Base-by-base conservation (phyloP, 805 yeast genomes). In the Priceomyces haplophilus region DNA sequence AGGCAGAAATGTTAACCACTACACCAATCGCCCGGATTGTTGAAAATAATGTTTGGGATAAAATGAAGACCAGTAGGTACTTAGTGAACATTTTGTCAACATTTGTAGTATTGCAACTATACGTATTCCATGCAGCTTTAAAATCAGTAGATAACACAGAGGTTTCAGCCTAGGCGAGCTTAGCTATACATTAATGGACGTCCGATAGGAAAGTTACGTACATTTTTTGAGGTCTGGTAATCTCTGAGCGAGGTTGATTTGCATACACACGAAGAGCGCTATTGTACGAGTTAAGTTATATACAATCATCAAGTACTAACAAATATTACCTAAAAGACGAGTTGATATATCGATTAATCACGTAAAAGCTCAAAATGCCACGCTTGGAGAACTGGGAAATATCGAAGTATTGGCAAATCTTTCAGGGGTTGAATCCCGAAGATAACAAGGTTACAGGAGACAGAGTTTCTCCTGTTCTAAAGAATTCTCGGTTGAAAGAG, bases 381-480 rank as follows among this genome's bases (percentile, higher is more conserved):
- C 81, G 85, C 48, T 67, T 89, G 47, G 96, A 88, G 62, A 93
- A 89, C 54, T 89, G 96, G 85, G 99, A 93, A 66, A 89, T 90
- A 55, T 85, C 89, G 58, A 91, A 91, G 68, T 93, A 89, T 73
- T 93, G 99, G 99, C 96, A 93, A 65, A 90, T 93, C 37, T 93
- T 93, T 72, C 81, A 84, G 50, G 96, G 97, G 11, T 78, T 93
- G 55, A 79, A 80, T 49, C 99, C 99, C 0, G 80, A 67, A 27
- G 78, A 80, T 42, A 89, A 88, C 58, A 82, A 85, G 58, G 75
- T 93, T 25, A 75, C 84, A 17, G 97, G 96, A 38, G 93, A 85
- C 44, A 83, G 85, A 59, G 95, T 90, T 16, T 77, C 85, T 23
- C 82, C 88, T 2, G 93, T 93, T 38, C 78, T 93, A 55, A 88